Conservation (phyloP, 148 eudicot genomes). For the Arbutus unedo region DNA sequence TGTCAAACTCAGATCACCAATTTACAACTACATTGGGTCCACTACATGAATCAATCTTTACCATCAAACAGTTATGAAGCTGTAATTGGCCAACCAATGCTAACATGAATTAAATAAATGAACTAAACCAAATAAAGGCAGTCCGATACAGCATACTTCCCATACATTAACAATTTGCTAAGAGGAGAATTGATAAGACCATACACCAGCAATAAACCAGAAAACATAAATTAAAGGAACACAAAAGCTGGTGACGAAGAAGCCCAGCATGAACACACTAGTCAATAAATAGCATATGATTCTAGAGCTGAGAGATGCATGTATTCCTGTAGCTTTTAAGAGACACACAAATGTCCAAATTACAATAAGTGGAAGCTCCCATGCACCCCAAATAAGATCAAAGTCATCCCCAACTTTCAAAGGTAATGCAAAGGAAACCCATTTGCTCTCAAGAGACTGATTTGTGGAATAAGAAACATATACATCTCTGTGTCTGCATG, state of each 20-base stretch:
- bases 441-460: conserved; percentile 36
- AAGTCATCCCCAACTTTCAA: conserved; percentile 47
- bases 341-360: conserved; percentile 35
- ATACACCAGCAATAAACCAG: background rate
- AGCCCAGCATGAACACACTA: conserved; percentile 1
- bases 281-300: background rate
- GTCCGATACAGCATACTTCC: background rate
- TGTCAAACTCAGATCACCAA: background rate
- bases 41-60: background rate
- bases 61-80: background rate
- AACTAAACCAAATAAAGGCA: background rate
- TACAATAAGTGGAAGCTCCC: conserved; percentile 43
- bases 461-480: conserved; percentile 18
- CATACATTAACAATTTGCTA: background rate
- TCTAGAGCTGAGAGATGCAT: conserved; percentile 6
- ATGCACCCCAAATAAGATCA: conserved; percentile 46
- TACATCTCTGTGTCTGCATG: conserved; percentile 7
- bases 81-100: background rate
- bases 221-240: background rate
- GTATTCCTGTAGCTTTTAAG: too few relatives aligned
- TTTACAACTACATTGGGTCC: background rate
- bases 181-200: background rate
- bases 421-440: conserved; percentile 45
- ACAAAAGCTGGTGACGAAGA: background rate
- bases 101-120: background rate